Evolutionary conservation across 495 filamentous ascomycete species (phyloP).

Genomic region (Penicillium coprophilum): DNA sequence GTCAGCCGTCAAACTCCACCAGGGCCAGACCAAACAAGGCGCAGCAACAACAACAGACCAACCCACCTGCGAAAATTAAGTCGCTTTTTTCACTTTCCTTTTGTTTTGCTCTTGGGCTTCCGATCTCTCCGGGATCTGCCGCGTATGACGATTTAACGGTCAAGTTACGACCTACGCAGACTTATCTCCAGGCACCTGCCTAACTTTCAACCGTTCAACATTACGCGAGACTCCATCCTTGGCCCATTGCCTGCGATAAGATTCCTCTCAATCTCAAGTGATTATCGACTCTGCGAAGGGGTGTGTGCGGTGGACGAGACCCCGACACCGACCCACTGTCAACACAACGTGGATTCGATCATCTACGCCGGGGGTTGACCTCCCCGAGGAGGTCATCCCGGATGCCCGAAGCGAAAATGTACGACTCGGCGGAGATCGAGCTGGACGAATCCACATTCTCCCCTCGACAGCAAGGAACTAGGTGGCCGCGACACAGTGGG

Average conservation of each 20-base stretch:
- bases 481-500: conserved; percentile 13
- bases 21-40: conserved; percentile 32
- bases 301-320: conserved; percentile 10
- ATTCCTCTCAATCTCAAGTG: not conserved
- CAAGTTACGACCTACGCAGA: conserved; percentile 2
- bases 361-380: conserved; percentile 44
- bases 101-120: not conserved
- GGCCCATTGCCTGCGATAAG: not conserved
- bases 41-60: conserved; percentile 23
- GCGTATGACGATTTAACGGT: conserved; percentile 6
- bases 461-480: conserved; percentile 14
- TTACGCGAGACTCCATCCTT: not conserved
- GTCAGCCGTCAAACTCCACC: conserved; percentile 22
- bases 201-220: conserved; percentile 7
- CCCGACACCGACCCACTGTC: conserved; percentile 18
- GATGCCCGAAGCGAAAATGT: conserved; percentile 37
- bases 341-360: conserved; percentile 47
- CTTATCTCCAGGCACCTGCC: conserved; percentile 17
- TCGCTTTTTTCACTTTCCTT: conserved; percentile 5
- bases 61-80: conserved; percentile 8
- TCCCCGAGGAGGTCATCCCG: conserved; percentile 51
- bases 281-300: not conserved
- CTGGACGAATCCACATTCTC: conserved; percentile 1
- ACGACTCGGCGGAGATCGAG: conserved; percentile 27
- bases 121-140: conserved; percentile 2